Evolutionary conservation across 192 early-diverging fungal species (phyloP), one percentile per base, ranked within the genome.

Genomic region (Diversispora epigaea): DNA sequence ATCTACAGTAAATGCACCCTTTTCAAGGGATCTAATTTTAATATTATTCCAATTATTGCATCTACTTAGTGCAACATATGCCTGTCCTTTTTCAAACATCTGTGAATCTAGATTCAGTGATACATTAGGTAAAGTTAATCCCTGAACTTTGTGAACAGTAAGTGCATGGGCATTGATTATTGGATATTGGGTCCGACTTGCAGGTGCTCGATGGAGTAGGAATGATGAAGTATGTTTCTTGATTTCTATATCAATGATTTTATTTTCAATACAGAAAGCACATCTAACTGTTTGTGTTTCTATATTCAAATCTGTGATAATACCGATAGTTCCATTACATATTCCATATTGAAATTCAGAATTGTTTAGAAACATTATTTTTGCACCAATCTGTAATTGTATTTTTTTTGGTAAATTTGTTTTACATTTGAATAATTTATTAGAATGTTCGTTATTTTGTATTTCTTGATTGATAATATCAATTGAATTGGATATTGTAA

Each of bases 401-500:
- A 66, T 14, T 9, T 11, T 66, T 15, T 45, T n/a, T 66, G 43
- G 64, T 9, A 66, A 11, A 8, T 66, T 66, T 43, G 64, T 66
- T 66, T 66, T 66, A 17, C n/a, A 19, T 66, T 66, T 66, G 21
- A 66, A 44, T 44, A 41, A 4, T 41, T 43, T 6, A 17, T 41
- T 4, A n/a, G 3, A 44, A 41, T 12, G 11, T 61, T 66, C 41
- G 44, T n/a, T 9, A 44, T 66, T 15, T 12, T 12, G 11, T 44
- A 45, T 45, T 17, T 45, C 11, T 0, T 32, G 3, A 46, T 44
- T 45, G 14, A 66, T 14, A 1, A 43, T 45, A 8, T 66, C 64
- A 7, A 17, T 40, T 10, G 41, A 43, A 11, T 66, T 46, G 2
- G 64, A 66, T 12, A 66, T 66, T 4, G 44, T 66, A 45, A 66